phyloP scores from a whole-genome alignment of 2,329 filamentous ascomycete species.

The Trichoderma sp. region DNA sequence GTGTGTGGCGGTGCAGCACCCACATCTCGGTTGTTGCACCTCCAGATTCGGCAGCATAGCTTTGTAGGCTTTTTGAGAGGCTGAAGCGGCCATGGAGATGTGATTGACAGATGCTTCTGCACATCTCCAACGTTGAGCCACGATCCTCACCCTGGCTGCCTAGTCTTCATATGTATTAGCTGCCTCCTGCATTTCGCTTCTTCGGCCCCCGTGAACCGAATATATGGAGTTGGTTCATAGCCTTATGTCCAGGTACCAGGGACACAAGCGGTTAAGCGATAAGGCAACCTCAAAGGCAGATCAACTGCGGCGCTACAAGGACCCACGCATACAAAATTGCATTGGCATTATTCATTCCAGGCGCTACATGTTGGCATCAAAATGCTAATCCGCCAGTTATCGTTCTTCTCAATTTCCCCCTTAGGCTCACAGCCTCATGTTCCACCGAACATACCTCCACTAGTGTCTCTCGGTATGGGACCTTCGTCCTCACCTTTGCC shows the following conservation, averaged over 20 bases:
- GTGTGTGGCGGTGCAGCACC: background rate
- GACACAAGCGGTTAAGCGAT: background rate
- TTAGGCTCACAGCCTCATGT: background rate
- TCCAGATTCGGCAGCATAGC: background rate
- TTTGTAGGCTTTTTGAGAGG: background rate
- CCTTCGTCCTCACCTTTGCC: background rate
- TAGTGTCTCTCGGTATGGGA: background rate
- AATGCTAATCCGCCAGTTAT: background rate
- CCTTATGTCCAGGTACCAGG: background rate
- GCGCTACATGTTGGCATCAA: background rate
- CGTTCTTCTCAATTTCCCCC: background rate
- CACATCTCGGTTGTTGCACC: background rate
- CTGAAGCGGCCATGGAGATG: background rate
- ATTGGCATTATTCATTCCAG: slow-evolving; percentile 1
- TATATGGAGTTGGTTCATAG: background rate
- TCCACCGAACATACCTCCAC: background rate
- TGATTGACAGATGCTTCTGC: background rate
- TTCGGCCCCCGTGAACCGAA: background rate
- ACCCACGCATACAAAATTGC: background rate
- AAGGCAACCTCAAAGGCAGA: background rate
- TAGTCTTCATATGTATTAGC: background rate
- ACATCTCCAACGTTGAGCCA: background rate
- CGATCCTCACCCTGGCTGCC: background rate
- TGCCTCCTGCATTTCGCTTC: background rate
- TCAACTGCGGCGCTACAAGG: background rate